Base-by-base conservation (phyloP, 2,329 filamentous ascomycete genomes). In the Aquanectria penicillioides region DNA sequence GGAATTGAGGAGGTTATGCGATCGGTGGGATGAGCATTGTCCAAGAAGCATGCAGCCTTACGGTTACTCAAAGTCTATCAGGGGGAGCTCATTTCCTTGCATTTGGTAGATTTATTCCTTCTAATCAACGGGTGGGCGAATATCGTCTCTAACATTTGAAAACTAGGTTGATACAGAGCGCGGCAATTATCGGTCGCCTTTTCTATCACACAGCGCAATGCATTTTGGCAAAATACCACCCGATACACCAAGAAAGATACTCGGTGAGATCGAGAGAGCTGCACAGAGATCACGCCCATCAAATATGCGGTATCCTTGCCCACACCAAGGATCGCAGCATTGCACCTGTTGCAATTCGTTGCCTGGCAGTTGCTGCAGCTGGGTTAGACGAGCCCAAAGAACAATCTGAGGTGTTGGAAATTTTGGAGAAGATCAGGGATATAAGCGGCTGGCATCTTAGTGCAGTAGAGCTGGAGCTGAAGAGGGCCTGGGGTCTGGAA, bases 151-250 rank as follows among this genome's bases (percentile, higher is more conserved):
- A 36, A 52, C 41, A 38, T n/a, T 31, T 26, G 9, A 28, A n/a
- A 5, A 23, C 4, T 34, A 92, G 89, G 92, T 81, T 97, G 48
- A 88, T 94, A 68, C 95, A 95, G 75, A 86, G 91, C 55, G 85
- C 91, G 4, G 91, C 92, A 3, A 89, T 95, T 26, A 86, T 97
- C 22, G 92, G 91, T 4, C 87, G 92, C 41, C 81, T 97, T 8
- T 93, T 97, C 73, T 97, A 96, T 72, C 94, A 97, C 72, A 95
- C 92, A 0, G 89, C 91, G 18, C 89, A 94, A 77, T 90, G 91
- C 63, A 78, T 97, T 28, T 83, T 97, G 5, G 87, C 91, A 4
- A 91, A 94, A 66, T 89, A 89, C 18, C 90, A 97, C 72, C 94
- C 94, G 0, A 74, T 90, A 48, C 82, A 88, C 31, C 80, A 85